phyloP scores from a whole-genome alignment of 345 rosid species.

The Acer campestre region DNA sequence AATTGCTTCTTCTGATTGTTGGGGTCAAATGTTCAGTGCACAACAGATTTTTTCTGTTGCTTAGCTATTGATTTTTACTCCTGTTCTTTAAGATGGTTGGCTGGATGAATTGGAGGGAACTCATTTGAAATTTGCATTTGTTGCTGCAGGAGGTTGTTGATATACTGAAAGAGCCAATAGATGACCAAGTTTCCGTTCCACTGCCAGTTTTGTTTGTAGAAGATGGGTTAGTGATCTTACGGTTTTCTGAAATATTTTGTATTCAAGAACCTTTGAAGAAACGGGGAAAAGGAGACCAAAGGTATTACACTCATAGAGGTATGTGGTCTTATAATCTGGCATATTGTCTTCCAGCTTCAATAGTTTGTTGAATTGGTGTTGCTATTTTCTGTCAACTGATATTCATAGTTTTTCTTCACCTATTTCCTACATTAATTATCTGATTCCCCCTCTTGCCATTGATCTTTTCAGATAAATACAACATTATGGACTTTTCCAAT shows the following conservation, averaged over 20 bases:
- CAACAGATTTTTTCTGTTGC: neutral
- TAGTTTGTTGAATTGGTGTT: neutral
- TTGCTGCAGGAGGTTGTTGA: constrained; percentile 43
- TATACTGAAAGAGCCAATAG: constrained; percentile 40
- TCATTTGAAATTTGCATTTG: neutral
- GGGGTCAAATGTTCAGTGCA: neutral
- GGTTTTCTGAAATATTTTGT: constrained; percentile 94
- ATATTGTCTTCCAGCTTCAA: neutral
- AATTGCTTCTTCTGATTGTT: neutral
- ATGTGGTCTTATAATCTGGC: constrained; percentile 22
- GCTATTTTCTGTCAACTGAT: neutral
- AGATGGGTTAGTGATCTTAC: constrained; percentile 80
- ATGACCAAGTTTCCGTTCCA: constrained; percentile 53
- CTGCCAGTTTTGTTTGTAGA: constrained; percentile 84
- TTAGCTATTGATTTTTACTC: neutral
- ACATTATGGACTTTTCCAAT: constrained; percentile 56
- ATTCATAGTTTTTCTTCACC: neutral
- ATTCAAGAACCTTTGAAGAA: constrained; percentile 74
- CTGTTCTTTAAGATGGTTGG: neutral
- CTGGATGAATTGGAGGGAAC: neutral
- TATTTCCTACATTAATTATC: neutral
- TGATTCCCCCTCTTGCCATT: constrained; percentile 5
- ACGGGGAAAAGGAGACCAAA: constrained; percentile 60
- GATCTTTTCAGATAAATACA: constrained; percentile 61
- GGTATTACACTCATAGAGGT: constrained; percentile 67